phyloP scores from a whole-genome alignment of 2,329 filamentous ascomycete genomes.

The Colletotrichum spaethianum region DNA sequence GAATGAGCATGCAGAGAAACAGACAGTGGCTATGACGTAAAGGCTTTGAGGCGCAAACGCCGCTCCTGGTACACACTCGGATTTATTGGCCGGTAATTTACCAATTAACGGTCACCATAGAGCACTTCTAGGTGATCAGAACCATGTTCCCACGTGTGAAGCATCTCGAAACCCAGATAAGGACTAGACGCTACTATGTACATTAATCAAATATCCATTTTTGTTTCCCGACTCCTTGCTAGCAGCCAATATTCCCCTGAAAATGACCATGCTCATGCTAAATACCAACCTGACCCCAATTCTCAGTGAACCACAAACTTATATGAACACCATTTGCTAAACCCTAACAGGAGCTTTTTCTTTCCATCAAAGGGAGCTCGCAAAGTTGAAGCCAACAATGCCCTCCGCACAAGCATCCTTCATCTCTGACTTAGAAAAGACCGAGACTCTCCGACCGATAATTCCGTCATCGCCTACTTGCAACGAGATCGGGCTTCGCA shows the following conservation, averaged over 20 bases:
- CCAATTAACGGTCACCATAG: too few species aligned
- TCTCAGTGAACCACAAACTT: too few species aligned
- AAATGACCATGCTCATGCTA: not conserved
- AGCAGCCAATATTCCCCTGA: not conserved
- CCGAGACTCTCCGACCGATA: constrained; percentile 63
- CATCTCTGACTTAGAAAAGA: constrained; percentile 48
- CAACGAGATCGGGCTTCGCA: constrained; percentile 58
- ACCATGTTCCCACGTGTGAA: not conserved
- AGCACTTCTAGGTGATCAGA: too few species aligned
- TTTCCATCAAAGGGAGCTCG: not conserved
- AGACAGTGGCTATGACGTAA: not conserved
- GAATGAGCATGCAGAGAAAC: not conserved
- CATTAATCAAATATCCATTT: not conserved
- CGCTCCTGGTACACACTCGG: not conserved
- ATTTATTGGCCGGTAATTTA: too few species aligned
- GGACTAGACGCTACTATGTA: not conserved
- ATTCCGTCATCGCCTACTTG: constrained; percentile 62
- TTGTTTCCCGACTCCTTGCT: not conserved
- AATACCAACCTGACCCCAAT: not conserved
- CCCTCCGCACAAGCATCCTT: constrained; percentile 60
- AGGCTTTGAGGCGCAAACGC: not conserved
- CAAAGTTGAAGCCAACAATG: constrained; percentile 64
- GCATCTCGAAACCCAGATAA: fast-evolving
- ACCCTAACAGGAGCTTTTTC: too few species aligned
- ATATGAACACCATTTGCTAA: not conserved